These are phyloP conservation scores for Trichocladium uniseriatum DNA, from an alignment of 495 filamentous ascomycete species.

Conservation along the genomic window DNA sequence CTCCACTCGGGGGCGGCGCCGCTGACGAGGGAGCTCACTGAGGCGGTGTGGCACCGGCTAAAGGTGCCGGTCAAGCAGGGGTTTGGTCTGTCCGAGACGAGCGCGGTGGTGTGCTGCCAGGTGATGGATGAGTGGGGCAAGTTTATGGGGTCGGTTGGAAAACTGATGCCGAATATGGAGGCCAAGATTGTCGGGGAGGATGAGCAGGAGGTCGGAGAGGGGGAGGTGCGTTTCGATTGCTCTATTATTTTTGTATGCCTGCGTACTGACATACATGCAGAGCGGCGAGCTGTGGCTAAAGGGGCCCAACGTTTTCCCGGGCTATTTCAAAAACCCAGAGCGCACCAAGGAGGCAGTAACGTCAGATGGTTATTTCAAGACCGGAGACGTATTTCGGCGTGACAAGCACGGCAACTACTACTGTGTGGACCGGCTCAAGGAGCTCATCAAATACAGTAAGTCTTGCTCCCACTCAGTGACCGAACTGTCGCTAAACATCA, in stretches of 20 bases:
- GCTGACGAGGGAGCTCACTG: conserved; percentile 70
- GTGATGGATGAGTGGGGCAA: conserved; percentile 69
- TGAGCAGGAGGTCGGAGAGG: conserved; percentile 49
- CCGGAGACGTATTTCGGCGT: conserved; percentile 60
- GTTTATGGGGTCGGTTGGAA: conserved; percentile 71
- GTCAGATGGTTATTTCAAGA: conserved; percentile 71
- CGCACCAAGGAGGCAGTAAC: conserved; percentile 58
- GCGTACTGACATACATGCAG: conserved; percentile 26
- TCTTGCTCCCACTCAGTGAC: background rate
- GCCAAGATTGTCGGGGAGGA: conserved; percentile 68
- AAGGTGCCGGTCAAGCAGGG: conserved; percentile 60
- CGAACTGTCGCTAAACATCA: background rate
- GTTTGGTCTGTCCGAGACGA: conserved; percentile 48
- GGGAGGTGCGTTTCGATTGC: conserved; percentile 23
- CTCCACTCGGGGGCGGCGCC: conserved; percentile 88
- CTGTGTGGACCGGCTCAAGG: conserved; percentile 79
- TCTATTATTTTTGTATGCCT: background rate
- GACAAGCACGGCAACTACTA: conserved; percentile 47
- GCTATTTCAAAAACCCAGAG: conserved; percentile 63
- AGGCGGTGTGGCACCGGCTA: conserved; percentile 65
- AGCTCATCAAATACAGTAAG: conserved; percentile 75
- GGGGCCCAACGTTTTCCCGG: conserved; percentile 67
- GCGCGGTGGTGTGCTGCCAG: conserved; percentile 47
- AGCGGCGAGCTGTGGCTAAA: conserved; percentile 75
- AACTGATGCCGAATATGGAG: conserved; percentile 68